Evolutionary conservation across 306 rosid species (phyloP).

Genomic region (apple (Malus domestica)): DNA sequence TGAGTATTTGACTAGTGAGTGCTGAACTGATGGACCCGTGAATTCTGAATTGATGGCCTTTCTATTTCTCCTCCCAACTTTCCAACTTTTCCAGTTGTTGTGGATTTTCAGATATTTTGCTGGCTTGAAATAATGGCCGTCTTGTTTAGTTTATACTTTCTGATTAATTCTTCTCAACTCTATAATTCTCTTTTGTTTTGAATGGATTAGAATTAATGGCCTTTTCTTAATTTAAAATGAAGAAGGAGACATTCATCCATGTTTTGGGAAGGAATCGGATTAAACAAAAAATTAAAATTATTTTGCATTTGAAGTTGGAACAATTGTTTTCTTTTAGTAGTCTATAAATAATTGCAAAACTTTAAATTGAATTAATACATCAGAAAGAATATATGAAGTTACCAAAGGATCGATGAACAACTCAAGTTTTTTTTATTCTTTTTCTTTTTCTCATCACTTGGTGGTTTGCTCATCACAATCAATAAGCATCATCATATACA

Average conservation of each 20-base stretch:
- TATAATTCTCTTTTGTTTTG: neutral
- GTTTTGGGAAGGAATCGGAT: neutral
- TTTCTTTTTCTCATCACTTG: neutral
- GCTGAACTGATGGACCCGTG: neutral
- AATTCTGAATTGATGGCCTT: neutral
- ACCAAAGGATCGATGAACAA: too few relatives aligned
- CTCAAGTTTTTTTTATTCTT: neutral
- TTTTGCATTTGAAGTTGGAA: neutral
- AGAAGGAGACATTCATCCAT: neutral
- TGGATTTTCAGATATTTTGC: too few relatives aligned
- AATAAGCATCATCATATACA: neutral
- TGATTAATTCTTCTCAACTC: neutral
- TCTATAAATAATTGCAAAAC: neutral
- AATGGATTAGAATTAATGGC: neutral
- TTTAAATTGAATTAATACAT: too few relatives aligned
- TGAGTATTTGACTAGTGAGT: neutral
- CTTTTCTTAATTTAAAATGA: neutral
- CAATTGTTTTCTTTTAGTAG: neutral
- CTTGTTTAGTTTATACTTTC: neutral
- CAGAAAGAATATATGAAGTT: too few relatives aligned
- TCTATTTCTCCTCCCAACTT: conserved; percentile 4
- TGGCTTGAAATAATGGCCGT: neutral
- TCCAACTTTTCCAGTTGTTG: conserved; percentile 19
- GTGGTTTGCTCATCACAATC: neutral
- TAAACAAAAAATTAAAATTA: too few relatives aligned